Base-by-base conservation (phyloP, 257 asterid genomes). In the Ilex asprella region DNA sequence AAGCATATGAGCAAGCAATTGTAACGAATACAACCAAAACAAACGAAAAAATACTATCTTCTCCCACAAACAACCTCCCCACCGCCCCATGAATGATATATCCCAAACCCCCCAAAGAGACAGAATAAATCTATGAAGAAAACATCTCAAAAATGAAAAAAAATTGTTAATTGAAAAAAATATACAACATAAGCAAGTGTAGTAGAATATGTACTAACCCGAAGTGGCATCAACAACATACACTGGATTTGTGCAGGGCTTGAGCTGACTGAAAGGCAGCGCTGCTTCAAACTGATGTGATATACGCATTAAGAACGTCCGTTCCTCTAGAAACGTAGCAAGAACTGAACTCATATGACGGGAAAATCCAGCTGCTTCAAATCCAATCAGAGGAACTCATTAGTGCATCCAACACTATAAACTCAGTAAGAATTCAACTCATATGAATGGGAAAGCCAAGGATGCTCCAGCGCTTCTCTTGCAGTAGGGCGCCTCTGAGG, bases 401-500 rank as follows among this genome's bases (percentile, higher is more conserved):
- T 35, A 0, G 8, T 0, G 2, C 5, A 35, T 21, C 16, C 43
- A 16, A 41, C 16, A 15, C 35, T 7, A 29, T 56, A 39, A 58
- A 39, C 52, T 69, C 79, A 54, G 14, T 50, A 75, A 56, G 81
- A 61, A 66, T 58, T 53, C 43, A 72, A 75, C 55, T 79, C 56
- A 41, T 81, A 85, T 0, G 65, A 31, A 58, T 63, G 74, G 31
- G 85, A 77, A 64, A 91, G 84, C 98, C 98, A 91, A 12, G 96
- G 95, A 67, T 91, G 98, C 56, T 61, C 58, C 16, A 91, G 72
- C 29, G 95, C 98, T 76, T 87, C 86, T 59, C 70, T 61, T 2
- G 95, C 98, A 13, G 83, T 82, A 0, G 85, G 88, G 14, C 98
- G 92, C 66, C 80, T 81, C 71, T 68, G 35, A 4, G 96, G 94